These are phyloP conservation scores for Pythium utonaiense DNA, from an alignment of 352 stramenopile species.

Conservation along the genomic window DNA sequence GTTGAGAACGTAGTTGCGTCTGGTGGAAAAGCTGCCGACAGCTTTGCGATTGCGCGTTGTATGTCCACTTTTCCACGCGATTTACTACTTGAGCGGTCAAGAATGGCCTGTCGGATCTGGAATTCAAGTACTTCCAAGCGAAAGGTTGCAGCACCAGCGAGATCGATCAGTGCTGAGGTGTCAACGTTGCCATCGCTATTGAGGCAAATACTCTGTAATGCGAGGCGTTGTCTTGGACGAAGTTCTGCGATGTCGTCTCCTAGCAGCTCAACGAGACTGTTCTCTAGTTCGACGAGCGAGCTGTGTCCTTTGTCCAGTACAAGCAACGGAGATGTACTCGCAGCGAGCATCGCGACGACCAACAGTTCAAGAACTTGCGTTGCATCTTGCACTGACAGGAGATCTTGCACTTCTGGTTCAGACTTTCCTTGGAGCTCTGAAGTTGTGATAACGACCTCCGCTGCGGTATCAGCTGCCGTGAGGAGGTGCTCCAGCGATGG, in stretches of 20 bases:
- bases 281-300: not conserved
- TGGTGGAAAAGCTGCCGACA: slow-evolving; percentile 18
- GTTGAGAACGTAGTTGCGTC: slow-evolving; percentile 16
- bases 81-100: slow-evolving; percentile 20
- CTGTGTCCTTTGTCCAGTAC: not conserved
- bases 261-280: not conserved
- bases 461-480: too few relatives aligned
- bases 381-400: not conserved
- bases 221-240: not conserved
- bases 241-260: not conserved
- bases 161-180: slow-evolving; percentile 15
- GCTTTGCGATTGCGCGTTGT: slow-evolving; percentile 23
- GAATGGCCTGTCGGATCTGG: slow-evolving; percentile 34
- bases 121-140: slow-evolving; percentile 46
- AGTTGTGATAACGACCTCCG: too few relatives aligned
- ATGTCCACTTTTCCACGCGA: slow-evolving; percentile 27
- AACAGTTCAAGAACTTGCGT: slow-evolving; percentile 1
- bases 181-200: not conserved
- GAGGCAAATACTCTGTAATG: not conserved
- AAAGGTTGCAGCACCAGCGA: slow-evolving; percentile 30
- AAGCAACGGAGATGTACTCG: not conserved
- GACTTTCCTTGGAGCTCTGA: not conserved
- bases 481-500: too few relatives aligned
- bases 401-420: not conserved
- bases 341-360: slow-evolving; percentile 5